A percentile compares a stretch with the other conserved stretches of the same genome.
These are phyloP conservation scores for Metschnikowia amazonensis DNA, from an alignment of 805 yeast genomes.

Conservation along the genomic window DNA sequence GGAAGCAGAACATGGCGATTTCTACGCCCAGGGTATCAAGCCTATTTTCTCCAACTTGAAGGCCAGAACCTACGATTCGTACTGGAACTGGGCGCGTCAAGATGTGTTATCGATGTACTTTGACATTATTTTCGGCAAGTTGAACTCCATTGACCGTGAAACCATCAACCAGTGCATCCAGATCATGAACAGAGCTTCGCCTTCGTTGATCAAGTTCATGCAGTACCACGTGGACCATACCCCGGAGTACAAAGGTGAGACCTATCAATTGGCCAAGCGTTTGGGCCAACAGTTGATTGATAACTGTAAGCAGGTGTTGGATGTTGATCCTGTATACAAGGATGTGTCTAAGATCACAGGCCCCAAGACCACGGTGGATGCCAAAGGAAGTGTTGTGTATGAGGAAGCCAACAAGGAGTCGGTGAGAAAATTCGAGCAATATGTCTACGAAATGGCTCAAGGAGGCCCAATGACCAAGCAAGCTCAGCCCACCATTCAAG, in stretches of 20 bases:
- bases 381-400: slow-evolving; percentile 82
- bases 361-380: slow-evolving; percentile 84
- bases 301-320: slow-evolving; percentile 84
- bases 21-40: slow-evolving; percentile 84
- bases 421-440: slow-evolving; percentile 91
- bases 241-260: slow-evolving; percentile 82
- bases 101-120: slow-evolving; percentile 90
- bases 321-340: slow-evolving; percentile 86
- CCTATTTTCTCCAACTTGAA: slow-evolving; percentile 89
- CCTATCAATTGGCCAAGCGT: slow-evolving; percentile 83
- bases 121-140: slow-evolving; percentile 92
- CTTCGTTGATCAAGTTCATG: slow-evolving; percentile 91
- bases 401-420: slow-evolving; percentile 84
- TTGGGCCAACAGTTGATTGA: slow-evolving; percentile 93
- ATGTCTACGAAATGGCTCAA: slow-evolving; percentile 92
- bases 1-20: slow-evolving; percentile 83
- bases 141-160: slow-evolving; percentile 89
- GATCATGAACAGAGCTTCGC: slow-evolving; percentile 96
- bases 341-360: slow-evolving; percentile 94
- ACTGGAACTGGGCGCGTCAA: slow-evolving; percentile 99
- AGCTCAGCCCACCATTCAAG: slow-evolving; percentile 70
- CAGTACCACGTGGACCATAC: slow-evolving; percentile 83
- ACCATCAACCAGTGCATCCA: slow-evolving; percentile 94
- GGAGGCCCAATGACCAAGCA: slow-evolving; percentile 82
- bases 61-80: slow-evolving; percentile 94